phyloP scores from a whole-genome alignment of 306 rosid species.

The Lathyrus tuberosus region DNA sequence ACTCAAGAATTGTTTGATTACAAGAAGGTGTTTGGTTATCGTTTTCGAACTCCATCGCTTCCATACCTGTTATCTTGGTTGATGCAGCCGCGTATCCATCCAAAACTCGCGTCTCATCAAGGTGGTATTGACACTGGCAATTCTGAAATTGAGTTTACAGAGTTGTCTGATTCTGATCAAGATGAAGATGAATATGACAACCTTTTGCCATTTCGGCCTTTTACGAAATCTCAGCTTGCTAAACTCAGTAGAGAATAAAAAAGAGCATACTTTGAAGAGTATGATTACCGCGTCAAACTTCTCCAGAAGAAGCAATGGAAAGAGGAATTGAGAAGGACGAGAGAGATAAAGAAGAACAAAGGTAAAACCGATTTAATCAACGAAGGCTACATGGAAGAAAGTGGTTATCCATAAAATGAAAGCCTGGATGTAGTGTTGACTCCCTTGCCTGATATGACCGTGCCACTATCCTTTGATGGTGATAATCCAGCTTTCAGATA shows the following conservation, averaged over 20 bases:
- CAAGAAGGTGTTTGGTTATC: conserved; percentile 81
- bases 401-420: conserved; percentile 71
- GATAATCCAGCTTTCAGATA: conserved; percentile 81
- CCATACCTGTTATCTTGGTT: conserved; percentile 86
- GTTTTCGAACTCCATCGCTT: conserved; percentile 82
- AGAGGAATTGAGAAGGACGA: conserved; percentile 90
- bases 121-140: conserved; percentile 72
- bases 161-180: conserved; percentile 78
- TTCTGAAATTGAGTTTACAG: conserved; percentile 81
- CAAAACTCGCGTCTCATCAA: conserved; percentile 84
- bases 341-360: conserved; percentile 76
- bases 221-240: conserved; percentile 77
- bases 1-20: conserved; percentile 74
- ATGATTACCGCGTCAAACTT: conserved; percentile 90
- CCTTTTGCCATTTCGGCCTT: conserved; percentile 91
- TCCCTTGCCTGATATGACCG: conserved; percentile 85
- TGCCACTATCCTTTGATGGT: conserved; percentile 91
- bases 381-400: conserved; percentile 62
- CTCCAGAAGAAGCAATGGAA: conserved; percentile 94
- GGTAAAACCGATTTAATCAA: conserved; percentile 55
- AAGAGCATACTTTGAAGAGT: conserved; percentile 87
- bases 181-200: conserved; percentile 90
- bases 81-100: too few species aligned
- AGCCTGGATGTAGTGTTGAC: conserved; percentile 85
- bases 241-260: conserved; percentile 79